Percentiles rank a stretch among this genome's conserved stretches.
Conservation (phyloP, 176 grass and related monocot genomes). For the Triticum dicoccoides region DNA sequence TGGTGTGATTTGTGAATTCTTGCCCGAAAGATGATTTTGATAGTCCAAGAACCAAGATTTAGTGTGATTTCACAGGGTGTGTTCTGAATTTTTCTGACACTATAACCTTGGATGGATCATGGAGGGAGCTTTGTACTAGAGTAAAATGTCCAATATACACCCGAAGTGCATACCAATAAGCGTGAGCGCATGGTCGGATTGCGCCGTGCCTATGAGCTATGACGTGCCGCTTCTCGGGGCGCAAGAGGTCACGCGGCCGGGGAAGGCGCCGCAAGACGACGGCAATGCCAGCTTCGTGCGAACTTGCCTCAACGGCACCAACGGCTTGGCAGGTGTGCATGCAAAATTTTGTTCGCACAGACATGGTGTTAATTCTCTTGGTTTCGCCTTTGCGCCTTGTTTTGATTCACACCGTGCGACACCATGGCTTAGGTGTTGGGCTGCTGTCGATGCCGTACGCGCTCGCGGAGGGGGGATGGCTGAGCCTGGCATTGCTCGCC, state of each 20-base stretch:
- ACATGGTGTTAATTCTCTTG: neutral
- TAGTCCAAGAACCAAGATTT: no score
- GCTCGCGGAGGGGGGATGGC: slow-evolving; percentile 51
- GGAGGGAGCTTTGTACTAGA: neutral
- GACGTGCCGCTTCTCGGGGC: slow-evolving; percentile 18
- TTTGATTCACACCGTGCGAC: neutral
- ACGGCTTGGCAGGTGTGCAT: slow-evolving; percentile 40
- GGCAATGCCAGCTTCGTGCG: slow-evolving; percentile 36
- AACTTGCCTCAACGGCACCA: slow-evolving; percentile 56
- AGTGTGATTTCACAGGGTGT: no score
- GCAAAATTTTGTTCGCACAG: neutral
- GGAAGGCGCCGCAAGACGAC: neutral
- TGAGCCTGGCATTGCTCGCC: slow-evolving; percentile 46
- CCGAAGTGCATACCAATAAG: neutral
- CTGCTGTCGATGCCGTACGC: slow-evolving; percentile 64
- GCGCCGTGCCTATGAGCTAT: neutral
- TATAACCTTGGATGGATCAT: neutral
- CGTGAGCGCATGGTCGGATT: neutral
- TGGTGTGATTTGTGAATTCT: neutral
- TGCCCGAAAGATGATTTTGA: neutral
- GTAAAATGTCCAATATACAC: neutral
- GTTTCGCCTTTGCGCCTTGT: neutral
- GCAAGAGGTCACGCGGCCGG: neutral
- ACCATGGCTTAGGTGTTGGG: slow-evolving; percentile 38
- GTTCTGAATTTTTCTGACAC: neutral